Evolutionary conservation across 2,329 filamentous ascomycete genomes (phyloP).

Genomic region (Epichloe gansuensis): DNA sequence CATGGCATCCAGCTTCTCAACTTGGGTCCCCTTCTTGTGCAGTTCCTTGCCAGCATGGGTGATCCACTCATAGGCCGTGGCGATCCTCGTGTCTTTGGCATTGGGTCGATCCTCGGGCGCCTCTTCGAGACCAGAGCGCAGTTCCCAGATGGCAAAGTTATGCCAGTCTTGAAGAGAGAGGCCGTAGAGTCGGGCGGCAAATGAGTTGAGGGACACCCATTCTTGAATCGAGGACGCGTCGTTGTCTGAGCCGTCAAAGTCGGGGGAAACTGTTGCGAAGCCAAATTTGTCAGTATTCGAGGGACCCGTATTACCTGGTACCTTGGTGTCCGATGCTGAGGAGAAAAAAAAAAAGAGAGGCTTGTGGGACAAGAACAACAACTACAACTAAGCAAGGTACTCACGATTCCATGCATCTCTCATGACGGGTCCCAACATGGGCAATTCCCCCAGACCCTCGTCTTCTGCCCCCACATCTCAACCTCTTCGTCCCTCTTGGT

Average conservation of each 20-base stretch:
- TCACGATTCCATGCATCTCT: conserved; percentile 19
- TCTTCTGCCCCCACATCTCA: conserved; percentile 16
- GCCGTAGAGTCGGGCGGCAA: conserved; percentile 19
- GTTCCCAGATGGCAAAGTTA: conserved; percentile 19
- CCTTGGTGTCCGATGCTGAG: neutral
- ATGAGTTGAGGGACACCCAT: conserved; percentile 23
- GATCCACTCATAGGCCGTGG: conserved; percentile 18
- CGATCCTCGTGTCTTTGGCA: conserved; percentile 12
- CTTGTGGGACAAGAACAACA: neutral
- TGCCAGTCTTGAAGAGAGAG: conserved; percentile 11
- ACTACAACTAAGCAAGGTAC: conserved; percentile 3
- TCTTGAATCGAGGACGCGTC: conserved; percentile 11
- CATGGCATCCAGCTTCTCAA: conserved; percentile 10
- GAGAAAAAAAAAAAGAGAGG: neutral
- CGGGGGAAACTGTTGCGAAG: conserved; percentile 11
- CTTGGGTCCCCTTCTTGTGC: conserved; percentile 9
- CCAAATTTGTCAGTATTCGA: neutral
- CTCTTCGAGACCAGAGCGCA: conserved; percentile 20
- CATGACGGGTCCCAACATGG: conserved; percentile 19
- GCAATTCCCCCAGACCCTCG: conserved; percentile 18
- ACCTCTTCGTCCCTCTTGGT: conserved; percentile 12
- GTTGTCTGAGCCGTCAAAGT: conserved; percentile 13
- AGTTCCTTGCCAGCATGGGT: conserved; percentile 16
- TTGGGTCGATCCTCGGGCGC: conserved; percentile 6
- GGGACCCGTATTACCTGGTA: neutral